Evolutionary conservation across 2,329 filamentous ascomycete species (phyloP), one percentile per base, ranked within the genome.

Genomic region (Colletotrichum sp.): DNA sequence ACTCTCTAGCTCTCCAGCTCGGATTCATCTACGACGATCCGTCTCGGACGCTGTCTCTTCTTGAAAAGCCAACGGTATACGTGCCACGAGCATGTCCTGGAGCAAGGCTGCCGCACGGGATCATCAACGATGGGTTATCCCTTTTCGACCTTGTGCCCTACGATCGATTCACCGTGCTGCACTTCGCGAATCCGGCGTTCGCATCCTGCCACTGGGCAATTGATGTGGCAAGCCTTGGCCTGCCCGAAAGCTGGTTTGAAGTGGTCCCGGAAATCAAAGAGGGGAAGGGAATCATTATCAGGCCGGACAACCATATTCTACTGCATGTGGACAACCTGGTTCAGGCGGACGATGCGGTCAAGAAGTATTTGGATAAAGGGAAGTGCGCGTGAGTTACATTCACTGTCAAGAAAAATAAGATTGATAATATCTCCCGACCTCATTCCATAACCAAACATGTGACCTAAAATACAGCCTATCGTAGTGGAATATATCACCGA

Each of bases 1-100:
- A 75, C 55, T 75, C 69, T 15, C 55, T 75, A 21, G 72, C 69
- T 18, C 72, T 75, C 39, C 72, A 75, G 55, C 36, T 75, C n/a
- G 72, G 72, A 10, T 72, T 72, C 30, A 28, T 72, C 10, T 75
- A 75, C 34, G 69, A 72, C 30, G 69, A 75, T 9, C 62, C 55
- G 4, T 49, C 63, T 5, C 6, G 21, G 6, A 72, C 69, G 28
- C 18, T 10, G 10, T 55, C 6, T n/a, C 62, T 75, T 62, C 69
- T 75, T 26, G 55, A 75, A 15, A 55, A 67, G 6, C 69, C 72
- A 39, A 57, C 39, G 15, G 8, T n/a, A 6, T 75, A 75, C 36
- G 39, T 63, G 15, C 72, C 72, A 8, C 62, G 24, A 44, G 69
- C 63, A 8, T 72, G 72, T 49, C 69, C 72, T 16, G 72, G 72